These are phyloP conservation scores for Lachnellula occidentalis DNA, from an alignment of 2,329 filamentous ascomycete species.

Conservation along the genomic window DNA sequence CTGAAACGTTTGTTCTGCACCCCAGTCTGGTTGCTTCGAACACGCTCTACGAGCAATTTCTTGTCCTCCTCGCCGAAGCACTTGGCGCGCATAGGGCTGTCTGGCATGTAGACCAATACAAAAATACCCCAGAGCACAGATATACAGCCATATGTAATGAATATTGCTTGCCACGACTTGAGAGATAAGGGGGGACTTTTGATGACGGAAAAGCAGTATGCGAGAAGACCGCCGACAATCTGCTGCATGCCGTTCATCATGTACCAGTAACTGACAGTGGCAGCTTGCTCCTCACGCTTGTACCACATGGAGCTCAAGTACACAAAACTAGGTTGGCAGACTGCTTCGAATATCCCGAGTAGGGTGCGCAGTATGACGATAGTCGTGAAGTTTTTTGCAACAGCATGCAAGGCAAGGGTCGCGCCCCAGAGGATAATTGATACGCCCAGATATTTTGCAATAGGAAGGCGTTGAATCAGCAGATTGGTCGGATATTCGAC, in stretches of 20 bases:
- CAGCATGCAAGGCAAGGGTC: conserved; percentile 55
- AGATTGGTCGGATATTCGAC: conserved; percentile 37
- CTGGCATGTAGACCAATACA: conserved; percentile 30
- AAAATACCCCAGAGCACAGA: conserved; percentile 39
- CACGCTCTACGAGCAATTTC: conserved; percentile 41
- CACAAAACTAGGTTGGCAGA: conserved; percentile 63
- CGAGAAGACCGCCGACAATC: conserved; percentile 56
- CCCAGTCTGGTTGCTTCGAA: conserved; percentile 53
- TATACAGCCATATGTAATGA: conserved; percentile 41
- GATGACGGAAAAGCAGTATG: conserved; percentile 53
- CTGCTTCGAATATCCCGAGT: conserved; percentile 61
- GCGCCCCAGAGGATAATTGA: conserved; percentile 45
- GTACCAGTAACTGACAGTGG: conserved; percentile 54
- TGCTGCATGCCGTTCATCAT: conserved; percentile 74
- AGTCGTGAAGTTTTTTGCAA: conserved; percentile 52
- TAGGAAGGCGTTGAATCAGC: conserved; percentile 33
- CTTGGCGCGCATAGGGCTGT: conserved; percentile 18
- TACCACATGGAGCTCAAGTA: conserved; percentile 67
- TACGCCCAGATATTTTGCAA: conserved; percentile 33
- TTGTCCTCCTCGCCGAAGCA: conserved; percentile 19
- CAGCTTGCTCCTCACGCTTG: conserved; percentile 62
- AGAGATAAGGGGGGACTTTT: conserved; percentile 39
- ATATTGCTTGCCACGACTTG: conserved; percentile 57
- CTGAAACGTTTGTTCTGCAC: conserved; percentile 48
- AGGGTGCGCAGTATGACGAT: conserved; percentile 61